A percentile compares a stretch with the other conserved stretches of the same genome.
phyloP scores from a whole-genome alignment of 495 filamentous ascomycete species.

The Aspergillus saccharolyticus region DNA sequence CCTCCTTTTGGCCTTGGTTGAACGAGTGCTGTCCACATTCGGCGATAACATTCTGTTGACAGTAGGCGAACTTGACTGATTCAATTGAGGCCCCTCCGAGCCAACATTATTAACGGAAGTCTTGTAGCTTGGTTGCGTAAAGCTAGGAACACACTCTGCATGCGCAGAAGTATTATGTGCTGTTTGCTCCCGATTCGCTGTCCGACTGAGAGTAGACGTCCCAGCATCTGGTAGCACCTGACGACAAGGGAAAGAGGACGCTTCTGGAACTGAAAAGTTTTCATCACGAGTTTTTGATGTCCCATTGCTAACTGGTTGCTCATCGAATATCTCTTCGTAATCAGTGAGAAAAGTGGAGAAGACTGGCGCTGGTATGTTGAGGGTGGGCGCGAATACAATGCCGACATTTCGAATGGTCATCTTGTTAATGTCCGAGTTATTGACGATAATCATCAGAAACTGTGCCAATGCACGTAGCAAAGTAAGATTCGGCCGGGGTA shows the following conservation, averaged over 20 bases:
- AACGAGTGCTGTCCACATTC: constrained; percentile 31
- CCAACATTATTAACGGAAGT: constrained; percentile 14
- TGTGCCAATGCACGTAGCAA: constrained; percentile 76
- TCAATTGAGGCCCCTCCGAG: constrained; percentile 26
- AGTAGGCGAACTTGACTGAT: constrained; percentile 24
- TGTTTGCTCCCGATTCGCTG: constrained; percentile 43
- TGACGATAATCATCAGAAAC: constrained; percentile 84
- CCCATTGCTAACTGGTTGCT: constrained; percentile 26
- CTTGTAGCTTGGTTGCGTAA: constrained; percentile 59
- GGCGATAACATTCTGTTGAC: constrained; percentile 40
- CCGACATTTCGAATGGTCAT: constrained; percentile 98
- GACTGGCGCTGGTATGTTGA: constrained; percentile 93
- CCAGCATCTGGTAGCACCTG: constrained; percentile 69
- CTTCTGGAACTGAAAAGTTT: constrained; percentile 48
- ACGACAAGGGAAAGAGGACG: constrained; percentile 59
- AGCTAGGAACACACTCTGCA: constrained; percentile 57
- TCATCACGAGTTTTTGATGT: constrained; percentile 43
- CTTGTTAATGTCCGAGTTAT: constrained; percentile 87
- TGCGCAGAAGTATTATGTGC: constrained; percentile 25
- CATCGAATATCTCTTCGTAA: constrained; percentile 78
- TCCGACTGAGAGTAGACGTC: constrained; percentile 60
- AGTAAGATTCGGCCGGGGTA: constrained; percentile 74
- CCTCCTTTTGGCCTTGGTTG: constrained; percentile 48
- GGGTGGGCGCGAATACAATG: constrained; percentile 96
- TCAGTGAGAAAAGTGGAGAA: constrained; percentile 93